Evolutionary conservation across 371 early-diverging fungal species (phyloP), one percentile per base, ranked within the genome.

Genomic region (Blakeslea trispora): DNA sequence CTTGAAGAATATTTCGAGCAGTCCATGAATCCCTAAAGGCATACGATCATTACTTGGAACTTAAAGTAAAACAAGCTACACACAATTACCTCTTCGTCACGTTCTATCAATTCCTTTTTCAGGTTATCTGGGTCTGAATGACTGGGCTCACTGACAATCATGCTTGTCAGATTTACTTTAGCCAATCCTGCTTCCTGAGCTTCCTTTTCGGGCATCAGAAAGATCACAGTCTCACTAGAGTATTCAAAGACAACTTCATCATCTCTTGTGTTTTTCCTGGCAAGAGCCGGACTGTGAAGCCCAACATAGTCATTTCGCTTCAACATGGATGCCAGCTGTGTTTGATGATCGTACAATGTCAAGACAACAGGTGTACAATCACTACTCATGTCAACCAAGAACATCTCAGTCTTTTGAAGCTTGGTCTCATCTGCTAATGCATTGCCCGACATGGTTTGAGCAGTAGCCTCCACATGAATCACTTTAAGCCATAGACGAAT

Each of bases 181-280:
- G 59, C 59, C 18, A 73, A 55, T 37, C 59, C 61, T 4, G 71
- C 74, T 28, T 59, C 60, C 40, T 61, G 56, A 31, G 77, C 77
- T 41, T 74, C 72, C 42, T 64, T 59, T 48, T 71, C 77, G 9
- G 74, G 56, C 77, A 77, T 77, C 42, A 65, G 24, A 47, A 77
- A 77, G 14, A 77, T 52, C 7, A 68, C 64, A 0, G 72, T 77
- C 3, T 71, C 63, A 15, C 48, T 59, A 1, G 57, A 39, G 41
- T 58, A 74, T 32, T 77, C 69, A 28, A 71, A 59, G 1, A 72
- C 46, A 15, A 56, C 52, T 14, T 69, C 77, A 14, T 43, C 32
- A 3, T 18, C 21, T 23, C 23, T 4, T 4, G 17, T 13, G 21
- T 13, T 22, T 5, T 55, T 45, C 6, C 18, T n/a, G 22, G 24